A percentile compares a stretch with the other conserved stretches of the same genome.
These are phyloP conservation scores for Tetracladium setigerum DNA, from an alignment of 495 filamentous ascomycete species.

Conservation along the genomic window DNA sequence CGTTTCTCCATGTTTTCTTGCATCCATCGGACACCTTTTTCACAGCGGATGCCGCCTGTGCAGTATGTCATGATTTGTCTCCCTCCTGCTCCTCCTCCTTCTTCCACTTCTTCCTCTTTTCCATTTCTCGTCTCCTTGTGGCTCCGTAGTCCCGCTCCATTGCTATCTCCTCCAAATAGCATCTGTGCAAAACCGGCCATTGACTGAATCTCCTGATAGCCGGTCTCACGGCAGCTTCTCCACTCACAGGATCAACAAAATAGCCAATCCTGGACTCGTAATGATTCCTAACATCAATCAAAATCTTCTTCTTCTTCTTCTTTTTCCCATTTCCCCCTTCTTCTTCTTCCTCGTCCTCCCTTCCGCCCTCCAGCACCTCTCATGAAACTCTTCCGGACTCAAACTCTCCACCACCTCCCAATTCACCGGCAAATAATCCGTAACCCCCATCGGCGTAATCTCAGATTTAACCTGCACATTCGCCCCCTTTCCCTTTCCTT, in stretches of 20 bases:
- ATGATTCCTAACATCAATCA: constrained; percentile 23
- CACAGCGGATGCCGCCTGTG: constrained; percentile 22
- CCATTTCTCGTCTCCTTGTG: neutral
- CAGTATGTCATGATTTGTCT: constrained; percentile 20
- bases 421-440: constrained; percentile 12
- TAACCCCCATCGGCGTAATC: constrained; percentile 22
- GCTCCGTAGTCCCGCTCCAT: no score
- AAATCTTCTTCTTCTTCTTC: constrained; percentile 1
- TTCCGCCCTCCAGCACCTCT: neutral
- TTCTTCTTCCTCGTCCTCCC: no score
- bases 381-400: constrained; percentile 18
- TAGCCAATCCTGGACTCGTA: constrained; percentile 24
- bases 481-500: neutral
- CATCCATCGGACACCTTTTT: constrained; percentile 19
- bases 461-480: constrained; percentile 13
- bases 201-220: constrained; percentile 19
- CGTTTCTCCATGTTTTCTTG: constrained; percentile 11
- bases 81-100: neutral
- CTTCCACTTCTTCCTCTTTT: neutral
- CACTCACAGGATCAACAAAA: constrained; percentile 14
- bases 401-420: constrained; percentile 14
- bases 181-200: no score
- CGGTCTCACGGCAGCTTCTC: constrained; percentile 14
- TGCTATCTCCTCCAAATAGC: no score
- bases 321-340: no score